phyloP scores from a whole-genome alignment of 2,329 filamentous ascomycete genomes.

The Dactylonectria macrodidyma region DNA sequence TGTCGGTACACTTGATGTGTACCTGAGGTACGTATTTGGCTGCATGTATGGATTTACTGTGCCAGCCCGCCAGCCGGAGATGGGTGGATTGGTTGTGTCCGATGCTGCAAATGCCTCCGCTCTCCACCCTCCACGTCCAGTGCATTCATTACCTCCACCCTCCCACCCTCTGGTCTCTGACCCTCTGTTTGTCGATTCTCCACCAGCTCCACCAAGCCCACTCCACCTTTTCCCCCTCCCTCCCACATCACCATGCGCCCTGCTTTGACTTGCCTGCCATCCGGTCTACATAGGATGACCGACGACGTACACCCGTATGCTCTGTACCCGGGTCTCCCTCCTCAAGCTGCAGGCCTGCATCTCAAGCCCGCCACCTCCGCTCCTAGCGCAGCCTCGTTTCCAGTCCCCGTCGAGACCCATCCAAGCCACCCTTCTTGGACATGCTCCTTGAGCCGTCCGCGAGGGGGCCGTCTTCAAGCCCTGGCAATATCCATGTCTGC shows the following conservation, averaged over 20 bases:
- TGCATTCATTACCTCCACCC: constrained; percentile 19
- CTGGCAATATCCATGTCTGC: constrained; percentile 23
- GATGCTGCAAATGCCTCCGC: constrained; percentile 31
- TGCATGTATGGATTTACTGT: not conserved
- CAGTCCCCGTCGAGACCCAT: constrained; percentile 17
- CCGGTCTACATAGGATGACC: too few species aligned
- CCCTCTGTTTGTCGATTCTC: not conserved
- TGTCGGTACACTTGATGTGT: too few species aligned
- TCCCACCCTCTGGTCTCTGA: constrained; percentile 28
- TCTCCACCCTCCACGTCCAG: not conserved
- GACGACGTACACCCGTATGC: too few species aligned
- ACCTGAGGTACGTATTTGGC: too few species aligned
- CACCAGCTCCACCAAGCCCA: constrained; percentile 29
- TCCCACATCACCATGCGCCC: constrained; percentile 22
- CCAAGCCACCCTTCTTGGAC: constrained; percentile 2
- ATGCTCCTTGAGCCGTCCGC: constrained; percentile 9
- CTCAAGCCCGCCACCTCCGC: constrained; percentile 23
- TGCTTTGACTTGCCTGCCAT: not conserved
- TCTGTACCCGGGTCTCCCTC: not conserved
- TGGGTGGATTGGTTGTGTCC: constrained; percentile 14
- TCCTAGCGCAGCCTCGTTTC: constrained; percentile 45
- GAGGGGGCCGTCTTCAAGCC: not conserved
- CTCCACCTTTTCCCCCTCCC: constrained; percentile 18
- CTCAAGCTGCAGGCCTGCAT: constrained; percentile 19
- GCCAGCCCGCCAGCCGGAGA: constrained; percentile 6